Base-by-base conservation (phyloP, 768 basidiomycete genomes). In the Macrolepiota dolichaula region DNA sequence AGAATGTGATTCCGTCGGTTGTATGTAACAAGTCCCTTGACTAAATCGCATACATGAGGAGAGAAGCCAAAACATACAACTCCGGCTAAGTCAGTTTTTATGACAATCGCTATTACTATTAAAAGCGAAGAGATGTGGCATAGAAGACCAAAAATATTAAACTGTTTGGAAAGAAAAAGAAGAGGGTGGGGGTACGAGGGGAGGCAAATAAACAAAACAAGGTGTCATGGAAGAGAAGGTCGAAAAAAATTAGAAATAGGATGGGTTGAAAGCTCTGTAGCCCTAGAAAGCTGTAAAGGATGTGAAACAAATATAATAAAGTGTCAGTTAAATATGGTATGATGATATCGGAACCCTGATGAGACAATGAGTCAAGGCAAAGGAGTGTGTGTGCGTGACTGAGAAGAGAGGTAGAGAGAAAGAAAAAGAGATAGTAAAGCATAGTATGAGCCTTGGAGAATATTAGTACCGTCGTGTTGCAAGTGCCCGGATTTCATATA, bases 401-500 rank as follows among this genome's bases (percentile, higher is more conserved):
- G 22, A 40, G 47, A 25, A 58, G n/a, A 47, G 62, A 68, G 67
- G 65, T 63, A 51, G 61, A 69, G 67, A 66, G 64, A 40, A 63
- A 65, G 63, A 40, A 51, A 27, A 49, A 63, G 65, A 63, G 62
- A 37, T 62, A 54, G 64, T 50, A 67, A 57, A 65, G 38, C 47
- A 63, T 65, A 60, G 58, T 25, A n/a, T 35, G n/a, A 32, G 55
- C 10, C 19, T 59, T 40, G 27, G 19, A n/a, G 62, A 61, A 44
- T 59, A 66, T 84, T 69, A 90, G 73, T 93, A 92, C 72, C 86
- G 87, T 72, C 91, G 85, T n/a, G 89, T 92, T 15, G 92, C 92
- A 59, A 94, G 82, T 25, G 88, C 89, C 64, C 92, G 85, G 63
- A 94, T 93, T 73, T 94, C 92, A 72, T 84, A 89, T 37, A 94